These are phyloP conservation scores for Volvox reticuliferus DNA, from an alignment of 139 green algal genomes.

Conservation along the genomic window DNA sequence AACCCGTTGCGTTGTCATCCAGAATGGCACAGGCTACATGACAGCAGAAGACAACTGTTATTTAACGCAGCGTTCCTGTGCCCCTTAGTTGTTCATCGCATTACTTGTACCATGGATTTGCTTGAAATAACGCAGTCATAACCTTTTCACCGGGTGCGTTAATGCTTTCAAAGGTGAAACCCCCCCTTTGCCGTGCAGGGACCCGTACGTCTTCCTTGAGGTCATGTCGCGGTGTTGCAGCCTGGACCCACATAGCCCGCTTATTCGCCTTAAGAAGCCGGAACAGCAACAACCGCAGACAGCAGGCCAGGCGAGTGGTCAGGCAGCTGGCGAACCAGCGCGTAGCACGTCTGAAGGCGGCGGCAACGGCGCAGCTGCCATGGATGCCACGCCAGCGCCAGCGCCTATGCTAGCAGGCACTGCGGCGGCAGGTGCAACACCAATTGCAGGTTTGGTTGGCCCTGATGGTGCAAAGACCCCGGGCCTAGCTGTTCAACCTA, in stretches of 20 bases:
- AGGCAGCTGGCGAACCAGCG: neutral
- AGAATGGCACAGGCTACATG: too few relatives aligned
- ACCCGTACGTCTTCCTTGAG: conserved; percentile 85
- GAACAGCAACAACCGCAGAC: conserved; percentile 43
- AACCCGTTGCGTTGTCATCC: neutral
- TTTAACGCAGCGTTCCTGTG: too few relatives aligned
- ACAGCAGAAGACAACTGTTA: too few relatives aligned
- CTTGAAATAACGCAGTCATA: too few relatives aligned
- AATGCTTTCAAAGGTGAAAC: too few relatives aligned
- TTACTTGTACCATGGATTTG: too few relatives aligned
- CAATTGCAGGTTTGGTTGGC: neutral
- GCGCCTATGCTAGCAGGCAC: neutral
- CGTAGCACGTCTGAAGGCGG: conserved; percentile 1
- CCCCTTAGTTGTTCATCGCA: too few relatives aligned
- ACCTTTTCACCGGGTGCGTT: too few relatives aligned
- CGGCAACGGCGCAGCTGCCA: neutral
- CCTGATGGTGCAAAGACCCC: conserved; percentile 22
- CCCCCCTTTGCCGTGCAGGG: conserved; percentile 40
- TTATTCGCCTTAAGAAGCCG: conserved; percentile 41
- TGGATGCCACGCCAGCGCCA: conserved; percentile 22
- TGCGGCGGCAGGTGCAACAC: neutral
- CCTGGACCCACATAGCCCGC: conserved; percentile 47
- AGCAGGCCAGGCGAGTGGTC: neutral
- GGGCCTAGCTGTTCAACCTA: neutral
- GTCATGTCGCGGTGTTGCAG: conserved; percentile 74